Evolutionary conservation across 2,329 filamentous ascomycete genomes (phyloP), one percentile per base, ranked within the genome.

Genomic region (Juglanconis juglandina): DNA sequence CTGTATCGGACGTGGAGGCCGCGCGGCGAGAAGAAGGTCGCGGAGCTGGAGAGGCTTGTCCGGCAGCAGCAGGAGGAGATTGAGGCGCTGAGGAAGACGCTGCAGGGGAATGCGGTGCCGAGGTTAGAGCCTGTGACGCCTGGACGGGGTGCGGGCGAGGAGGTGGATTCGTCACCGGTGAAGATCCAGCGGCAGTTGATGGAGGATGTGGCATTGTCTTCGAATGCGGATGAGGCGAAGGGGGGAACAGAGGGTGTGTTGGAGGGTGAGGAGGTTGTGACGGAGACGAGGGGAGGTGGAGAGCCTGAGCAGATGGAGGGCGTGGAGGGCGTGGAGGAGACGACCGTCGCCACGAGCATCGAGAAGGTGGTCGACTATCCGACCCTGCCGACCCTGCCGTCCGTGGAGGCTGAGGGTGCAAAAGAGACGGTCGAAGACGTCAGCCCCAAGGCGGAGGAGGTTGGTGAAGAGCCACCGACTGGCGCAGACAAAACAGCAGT

Each of bases 131-230:
- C 55, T 5, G 49, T 51, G 32, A 53, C 49, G 53, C 61, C 53
- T 11, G 37, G 30, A 4, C 9, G 17, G 34, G 50, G 30, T 4
- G 30, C 11, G 2, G 17, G 33, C 4, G 44, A 53, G 30, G 50
- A 53, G 51, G 54, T 58, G 10, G 58, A 60, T 39, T 60, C 57
- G 8, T 57, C 60, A 1, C 60, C 57, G 32, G 49, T 55, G 7
- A 63, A 61, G 58, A 58, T 60, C 54, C 51, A 49, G 35, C 53
- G 50, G 39, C 54, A 63, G 54, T 50, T 62, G 5, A 30, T 56
- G 34, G 48, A 42, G n/a, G 59, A 61, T 32, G 51, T 35, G 24
- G 33, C 39, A 4, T 34, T n/a, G 34, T 39, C 44, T 24, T 17
- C 30, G 8, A 37, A 39, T 10, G 47, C 32, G 14, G 55, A 24